Evolutionary conservation across 2,329 filamentous ascomycete species (phyloP), one percentile per base, ranked within the genome.

Genomic region (Fusarium temperatum): DNA sequence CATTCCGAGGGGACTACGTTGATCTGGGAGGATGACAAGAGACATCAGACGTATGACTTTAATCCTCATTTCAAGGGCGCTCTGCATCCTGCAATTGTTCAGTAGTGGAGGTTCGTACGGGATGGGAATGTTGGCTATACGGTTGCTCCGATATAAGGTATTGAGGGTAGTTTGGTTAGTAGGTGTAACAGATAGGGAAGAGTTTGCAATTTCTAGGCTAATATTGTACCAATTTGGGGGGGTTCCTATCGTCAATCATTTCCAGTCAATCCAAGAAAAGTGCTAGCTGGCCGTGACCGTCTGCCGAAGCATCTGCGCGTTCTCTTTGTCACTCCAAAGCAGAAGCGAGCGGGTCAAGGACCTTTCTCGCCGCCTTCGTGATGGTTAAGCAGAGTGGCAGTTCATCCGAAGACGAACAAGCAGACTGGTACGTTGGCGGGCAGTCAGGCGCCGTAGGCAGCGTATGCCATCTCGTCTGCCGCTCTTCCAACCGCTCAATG

Each of bases 1-100:
- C 67, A 70, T 15, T 36, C 67, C 7, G 59, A 66, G 38, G 24
- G 42, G 4, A 17, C 39, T 4, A 17, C 48, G 22, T 24, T 61
- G 36, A 15, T 68, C 1, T 36, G 50, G 41, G 72, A 70, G 42
- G 45, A 45, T 9, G 72, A 74, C 15, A 50, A 72, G 24, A 66
- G 66, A 1, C 72, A 74, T 51, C 72, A 74, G 58, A 75, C 72
- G 6, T 74, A 73, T 41, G 68, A 75, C 44, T 70, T 73, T 35
- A 73, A 73, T 35, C 65, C 66, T 53, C 22, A 59, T 36, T 72
- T 70, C 53, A 70, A 70, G 12, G 45, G 30, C 10, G 45, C 44
- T 41, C 32, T 36, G 30, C n/a, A 38, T 2, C 32, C 56, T 28
- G 32, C 24, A 3, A 15, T 51, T 51, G 42, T 58, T 51, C 32